phyloP scores from a whole-genome alignment of 768 basidiomycete genomes.

The Lentinula edodes region DNA sequence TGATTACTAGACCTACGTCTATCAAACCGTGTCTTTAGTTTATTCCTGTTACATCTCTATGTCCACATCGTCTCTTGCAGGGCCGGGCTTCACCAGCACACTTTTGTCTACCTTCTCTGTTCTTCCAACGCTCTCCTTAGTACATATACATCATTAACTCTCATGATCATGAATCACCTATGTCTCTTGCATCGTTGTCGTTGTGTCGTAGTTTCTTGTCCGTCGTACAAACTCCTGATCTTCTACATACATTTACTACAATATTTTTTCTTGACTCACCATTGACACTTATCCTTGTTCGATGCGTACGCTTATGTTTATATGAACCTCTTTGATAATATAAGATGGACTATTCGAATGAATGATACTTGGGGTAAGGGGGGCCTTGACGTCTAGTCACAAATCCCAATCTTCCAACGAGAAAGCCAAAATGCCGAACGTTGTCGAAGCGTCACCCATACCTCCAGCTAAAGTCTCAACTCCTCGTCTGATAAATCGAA shows the following conservation, averaged over 20 bases:
- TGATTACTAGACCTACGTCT: background rate
- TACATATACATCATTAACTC: background rate
- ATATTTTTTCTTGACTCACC: background rate
- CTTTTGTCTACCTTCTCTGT: background rate
- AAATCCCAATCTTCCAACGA: slow-evolving; percentile 76
- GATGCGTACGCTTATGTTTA: background rate
- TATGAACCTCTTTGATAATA: background rate
- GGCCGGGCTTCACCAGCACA: background rate
- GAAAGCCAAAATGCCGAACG: slow-evolving; percentile 72
- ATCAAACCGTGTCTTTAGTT: background rate
- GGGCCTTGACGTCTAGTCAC: background rate
- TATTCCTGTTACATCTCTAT: background rate
- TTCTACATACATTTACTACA: background rate
- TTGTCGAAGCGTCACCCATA: slow-evolving; percentile 49
- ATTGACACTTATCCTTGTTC: background rate
- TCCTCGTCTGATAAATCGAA: slow-evolving; percentile 62
- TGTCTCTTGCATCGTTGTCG: background rate
- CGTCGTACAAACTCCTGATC: background rate
- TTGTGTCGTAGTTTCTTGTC: background rate
- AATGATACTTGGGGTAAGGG: too few relatives aligned
- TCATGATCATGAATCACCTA: background rate
- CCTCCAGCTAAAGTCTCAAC: slow-evolving; percentile 66
- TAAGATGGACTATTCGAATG: background rate
- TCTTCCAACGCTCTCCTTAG: background rate
- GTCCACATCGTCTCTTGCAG: background rate